Base-by-base conservation (phyloP, 2,329 filamentous ascomycete species). In the Xylariaceae sp. region DNA sequence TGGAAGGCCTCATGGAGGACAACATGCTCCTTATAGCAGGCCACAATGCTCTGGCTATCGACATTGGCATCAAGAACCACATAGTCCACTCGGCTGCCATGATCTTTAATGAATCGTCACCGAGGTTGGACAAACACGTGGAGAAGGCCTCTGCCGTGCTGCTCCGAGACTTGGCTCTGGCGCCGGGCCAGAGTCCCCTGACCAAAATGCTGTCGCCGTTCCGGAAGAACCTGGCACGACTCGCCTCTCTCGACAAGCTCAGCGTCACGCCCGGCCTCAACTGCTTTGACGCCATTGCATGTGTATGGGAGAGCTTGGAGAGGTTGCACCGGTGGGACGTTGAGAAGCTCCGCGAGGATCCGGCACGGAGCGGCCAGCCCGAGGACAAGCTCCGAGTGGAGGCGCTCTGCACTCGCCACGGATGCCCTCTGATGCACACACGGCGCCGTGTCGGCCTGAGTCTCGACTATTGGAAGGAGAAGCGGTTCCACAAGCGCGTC, bases 391-490 rank as follows among this genome's bases (percentile, higher is more conserved):
- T 79, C 9, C 65, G 68, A 27, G 60, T 68, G n/a, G 60, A 70
- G 32, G 78, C 76, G 29, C 70, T 86, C 57, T 87, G 82, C 52
- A 75, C 73, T 36, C 76, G 71, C 42, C 81, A 83, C 52, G 85
- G 85, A 2, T 68, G 68, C 19, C 84, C 85, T 0, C 62, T 70
- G 19, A 82, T 90, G 72, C 83, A 92, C 57, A 70, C 71, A 11
- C 67, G 76, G 32, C 70, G 71, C 15, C 72, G 70, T 31, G 63
- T 90, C 17, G 86, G 86, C 1, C 60, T 90, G 36, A 76, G 73
- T 31, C 49, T 92, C 24, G 80, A 87, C 43, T 93, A 90, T 55
- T 92, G 85, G 85, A 80, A 76, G 55, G 70, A 80, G 46, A 63
- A 67, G 35, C 67, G 73, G 29, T 64, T 71, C 29, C 55, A 75